Base-by-base conservation (phyloP, 441 rosid genomes). In the Gossypium armourianum region DNA sequence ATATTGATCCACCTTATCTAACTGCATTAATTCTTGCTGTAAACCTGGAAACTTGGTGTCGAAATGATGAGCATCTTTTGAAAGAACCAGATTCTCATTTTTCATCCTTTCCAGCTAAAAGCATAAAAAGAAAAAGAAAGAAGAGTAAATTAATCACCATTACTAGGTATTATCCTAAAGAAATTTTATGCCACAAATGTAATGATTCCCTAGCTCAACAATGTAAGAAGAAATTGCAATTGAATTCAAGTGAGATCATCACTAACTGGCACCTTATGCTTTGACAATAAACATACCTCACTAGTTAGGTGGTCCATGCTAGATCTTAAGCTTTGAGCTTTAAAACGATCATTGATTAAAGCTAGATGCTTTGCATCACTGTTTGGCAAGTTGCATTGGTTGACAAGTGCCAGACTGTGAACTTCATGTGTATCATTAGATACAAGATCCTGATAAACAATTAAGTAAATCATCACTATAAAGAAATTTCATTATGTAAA, bases 61-160 rank as follows among this genome's bases (percentile, higher is more conserved):
- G 19, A 82, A 76, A 20, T 81, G 82, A 76, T 80, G 72, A 70
- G 82, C 86, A 69, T 83, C 85, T 72, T 79, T 82, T 64, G 86
- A 76, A 77, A 81, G 72, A 73, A 78, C 80, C 64, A 90, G 82
- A 76, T 95, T 95, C 86, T 92, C 99, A 49, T 86, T 90, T 82
- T 95, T 95, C 99, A 95, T 90, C 76, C 88, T 83, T 78, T 95
- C 97, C 86, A 95, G 78, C 98, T 95, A 84, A 80, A 72, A 49
- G 62, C 36, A 52, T 2, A n/a, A 23, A 23, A 74, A 21, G 17
- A 24, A 24, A 4, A 57, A 57, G 7, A 67, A 56, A 23, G 32
- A 26, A 32, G 9, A 32, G 24, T 57, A 17, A 55, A 75, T 56
- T 76, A 77, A 78, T 68, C 43, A 54, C 47, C 50, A 64, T 16